Conservation (phyloP, 2,329 filamentous ascomycete genomes). For the Aspergillus sp. region DNA sequence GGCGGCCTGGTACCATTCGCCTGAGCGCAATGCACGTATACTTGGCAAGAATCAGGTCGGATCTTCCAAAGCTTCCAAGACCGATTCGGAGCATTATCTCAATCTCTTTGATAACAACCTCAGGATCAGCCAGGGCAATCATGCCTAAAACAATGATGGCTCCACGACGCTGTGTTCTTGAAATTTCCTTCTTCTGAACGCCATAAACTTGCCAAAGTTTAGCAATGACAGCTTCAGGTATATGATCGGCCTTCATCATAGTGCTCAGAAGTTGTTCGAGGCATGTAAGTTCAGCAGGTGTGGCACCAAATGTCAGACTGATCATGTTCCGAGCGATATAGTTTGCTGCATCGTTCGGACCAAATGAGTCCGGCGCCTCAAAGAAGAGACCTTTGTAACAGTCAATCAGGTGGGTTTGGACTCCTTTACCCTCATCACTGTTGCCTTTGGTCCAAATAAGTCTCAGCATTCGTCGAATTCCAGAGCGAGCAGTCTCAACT, state of each 20-base stretch:
- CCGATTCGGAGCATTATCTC: conserved; percentile 91
- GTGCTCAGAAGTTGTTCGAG: conserved; percentile 91
- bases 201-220: conserved; percentile 99
- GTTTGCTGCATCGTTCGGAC: conserved; percentile 84
- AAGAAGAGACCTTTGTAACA: conserved; percentile 97
- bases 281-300: conserved; percentile 90
- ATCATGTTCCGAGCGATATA: conserved; percentile 99
- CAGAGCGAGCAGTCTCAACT: conserved; percentile 85
- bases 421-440: conserved; percentile 97
- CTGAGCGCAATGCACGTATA: conserved; percentile 93
- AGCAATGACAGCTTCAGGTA: conserved; percentile 79
- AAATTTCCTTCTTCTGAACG: conserved; percentile 89
- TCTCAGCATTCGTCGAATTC: conserved; percentile 92
- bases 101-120: conserved; percentile 92
- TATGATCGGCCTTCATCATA: conserved; percentile 93
- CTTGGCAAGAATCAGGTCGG: conserved; percentile 85
- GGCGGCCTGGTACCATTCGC: conserved; percentile 84
- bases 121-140: conserved; percentile 87
- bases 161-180: conserved; percentile 82
- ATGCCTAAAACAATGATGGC: conserved; percentile 96
- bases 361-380: conserved; percentile 86
- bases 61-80: conserved; percentile 74
- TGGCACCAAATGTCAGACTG: conserved; percentile 92
- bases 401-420: conserved; percentile 94
- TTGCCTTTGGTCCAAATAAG: conserved; percentile 99